A percentile compares a stretch with the other conserved stretches of the same genome.
Evolutionary conservation across 1,284 basidiomycete genomes (phyloP).

Genomic region (Cryptococcus sp.): DNA sequence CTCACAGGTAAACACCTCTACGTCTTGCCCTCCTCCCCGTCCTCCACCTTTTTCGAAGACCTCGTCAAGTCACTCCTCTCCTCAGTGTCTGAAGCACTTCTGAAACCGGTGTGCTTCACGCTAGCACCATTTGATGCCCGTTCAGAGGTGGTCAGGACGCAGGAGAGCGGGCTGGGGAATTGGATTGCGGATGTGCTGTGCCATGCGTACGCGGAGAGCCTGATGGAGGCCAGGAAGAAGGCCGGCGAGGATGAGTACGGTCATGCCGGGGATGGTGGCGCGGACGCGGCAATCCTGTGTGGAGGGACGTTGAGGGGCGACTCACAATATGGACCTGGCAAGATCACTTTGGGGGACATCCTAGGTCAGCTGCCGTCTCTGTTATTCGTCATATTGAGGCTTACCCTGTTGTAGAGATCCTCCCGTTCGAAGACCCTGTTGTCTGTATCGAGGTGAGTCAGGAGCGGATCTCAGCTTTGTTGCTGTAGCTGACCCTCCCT

Average conservation of each 20-base stretch:
- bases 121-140: constrained; percentile 69
- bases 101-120: constrained; percentile 69
- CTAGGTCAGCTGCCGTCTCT: constrained; percentile 26
- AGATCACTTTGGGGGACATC: constrained; percentile 71
- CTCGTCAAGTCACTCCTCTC: constrained; percentile 66
- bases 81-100: constrained; percentile 66
- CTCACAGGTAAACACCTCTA: constrained; percentile 67
- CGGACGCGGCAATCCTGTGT: constrained; percentile 75
- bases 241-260: constrained; percentile 32
- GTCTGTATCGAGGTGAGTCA: constrained; percentile 61
- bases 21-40: constrained; percentile 61
- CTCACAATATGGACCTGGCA: constrained; percentile 74
- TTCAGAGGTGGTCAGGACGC: constrained; percentile 65
- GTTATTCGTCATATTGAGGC: background rate
- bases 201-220: constrained; percentile 78
- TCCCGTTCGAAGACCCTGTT: constrained; percentile 84
- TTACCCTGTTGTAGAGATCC: constrained; percentile 58
- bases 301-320: constrained; percentile 87
- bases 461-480: background rate
- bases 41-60: constrained; percentile 59
- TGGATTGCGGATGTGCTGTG: constrained; percentile 85
- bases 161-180: constrained; percentile 73
- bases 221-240: constrained; percentile 45
- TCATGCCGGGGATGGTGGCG: constrained; percentile 54
- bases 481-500: background rate